A percentile compares a stretch with the other conserved stretches of the same genome.
phyloP scores from a whole-genome alignment of 1,139 yeast genomes.

The Eremothecium coryli region DNA sequence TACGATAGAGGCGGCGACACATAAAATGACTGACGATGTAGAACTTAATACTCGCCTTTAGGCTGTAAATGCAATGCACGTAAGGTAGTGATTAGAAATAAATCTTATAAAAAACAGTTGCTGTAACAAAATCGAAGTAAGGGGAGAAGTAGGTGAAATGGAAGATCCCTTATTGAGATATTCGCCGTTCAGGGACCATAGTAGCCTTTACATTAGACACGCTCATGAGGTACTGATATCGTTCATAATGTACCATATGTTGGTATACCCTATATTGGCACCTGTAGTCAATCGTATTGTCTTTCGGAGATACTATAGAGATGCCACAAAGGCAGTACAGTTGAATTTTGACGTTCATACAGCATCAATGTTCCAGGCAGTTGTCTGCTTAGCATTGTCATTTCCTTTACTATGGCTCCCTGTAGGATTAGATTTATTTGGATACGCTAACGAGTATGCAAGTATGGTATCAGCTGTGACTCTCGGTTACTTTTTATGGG shows the following conservation, averaged over 20 bases:
- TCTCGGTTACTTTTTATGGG: slow-evolving; percentile 89
- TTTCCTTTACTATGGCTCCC: slow-evolving; percentile 24
- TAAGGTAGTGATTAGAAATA: no score
- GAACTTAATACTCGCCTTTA: no score
- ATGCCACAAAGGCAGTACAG: slow-evolving; percentile 36
- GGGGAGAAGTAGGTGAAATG: slow-evolving; percentile 7
- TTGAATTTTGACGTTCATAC: slow-evolving; percentile 77
- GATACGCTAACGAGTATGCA: slow-evolving; percentile 60
- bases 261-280: slow-evolving; percentile 35
- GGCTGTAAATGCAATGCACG: no score
- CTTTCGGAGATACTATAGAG: slow-evolving; percentile 42
- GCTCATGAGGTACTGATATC: slow-evolving; percentile 44
- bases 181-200: slow-evolving; percentile 25
- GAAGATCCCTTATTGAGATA: slow-evolving; percentile 25
- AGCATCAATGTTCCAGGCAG: slow-evolving; percentile 70
- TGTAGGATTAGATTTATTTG: slow-evolving; percentile 17
- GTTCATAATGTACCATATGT: slow-evolving; percentile 37
- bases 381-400: slow-evolving; percentile 12
- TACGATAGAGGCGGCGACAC: no score
- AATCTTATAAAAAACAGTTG: no score
- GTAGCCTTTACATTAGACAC: slow-evolving; percentile 33
- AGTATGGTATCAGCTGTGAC: slow-evolving; percentile 67
- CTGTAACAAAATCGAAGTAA: no score
- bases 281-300: slow-evolving; percentile 38
- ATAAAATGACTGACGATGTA: no score